Base-by-base conservation (phyloP, 2,329 filamentous ascomycete genomes). In the Diaporthe ilicicola region DNA sequence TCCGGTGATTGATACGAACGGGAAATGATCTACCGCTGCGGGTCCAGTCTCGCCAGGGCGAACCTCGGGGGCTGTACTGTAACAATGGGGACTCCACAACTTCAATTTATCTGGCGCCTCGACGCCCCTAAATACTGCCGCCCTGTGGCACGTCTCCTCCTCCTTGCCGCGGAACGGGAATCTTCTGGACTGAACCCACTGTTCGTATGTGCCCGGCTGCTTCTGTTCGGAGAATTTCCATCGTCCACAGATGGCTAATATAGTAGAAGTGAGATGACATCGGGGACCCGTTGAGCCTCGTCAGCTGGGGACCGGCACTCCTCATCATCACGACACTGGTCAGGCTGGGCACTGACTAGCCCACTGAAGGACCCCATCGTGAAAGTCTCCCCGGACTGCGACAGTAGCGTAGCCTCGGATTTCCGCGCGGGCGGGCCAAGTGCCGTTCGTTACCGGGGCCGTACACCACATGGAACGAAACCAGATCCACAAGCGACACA, bases 91-190 rank as follows among this genome's bases (percentile, higher is more conserved):
- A 56, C 66, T 56, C 66, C 66, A 68, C 66, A 59, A 22, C 42
- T n/a, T 48, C 66, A 68, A 68, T 68, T 59, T 68, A 68, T 56
- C 66, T 56, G 66, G 53, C 46, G 66, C 54, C 54, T 59, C 50
- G n/a, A 54, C 24, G 46, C 22, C 22, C 53, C 65, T 13, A 24
- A 22, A 32, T 27, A n/a, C 32, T 67, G 13, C 39, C 29, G 44
- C 65, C 39, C 19, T 29, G n/a, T 7, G n/a, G 44, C 59, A 64
- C 29, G 59, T 50, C 37, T 37, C 37, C 3, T 48, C 2, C 19
- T 46, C 42, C 59, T 48, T 42, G 42, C 59, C 59, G 59, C 59
- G 59, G 59, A 62, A 64, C 59, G 42, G 59, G 59, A 22, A 12
- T 3, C 13, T 19, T 37, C 19, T 37, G 44, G 44, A 48, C 32